Base-by-base conservation (phyloP, 148 eudicot species). In the Chenopodium suecicum region DNA sequence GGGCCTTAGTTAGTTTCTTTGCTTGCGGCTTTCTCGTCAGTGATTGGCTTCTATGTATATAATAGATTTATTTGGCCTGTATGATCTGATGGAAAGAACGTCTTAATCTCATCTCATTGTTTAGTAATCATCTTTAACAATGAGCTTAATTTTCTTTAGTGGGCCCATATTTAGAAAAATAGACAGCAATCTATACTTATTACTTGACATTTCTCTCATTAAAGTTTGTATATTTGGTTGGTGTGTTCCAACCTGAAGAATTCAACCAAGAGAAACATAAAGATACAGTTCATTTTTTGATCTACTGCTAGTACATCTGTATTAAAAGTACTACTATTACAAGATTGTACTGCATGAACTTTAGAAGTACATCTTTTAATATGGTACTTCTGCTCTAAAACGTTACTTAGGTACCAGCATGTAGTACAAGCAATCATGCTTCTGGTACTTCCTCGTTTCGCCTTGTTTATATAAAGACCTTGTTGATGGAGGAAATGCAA, bases 21-120 rank as follows among this genome's bases (percentile, higher is more conserved):
- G 37, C 13, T 20, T 31, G 31, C 32, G 19, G 44, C 41, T 70
- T 75, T 69, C 80, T 48, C 86, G 70, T 84, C 83, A 58, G 82
- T 84, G 86, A 84, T 60, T 65, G 86, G 86, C 83, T 80, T 79
- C 66, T 84, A 65, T 79, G 85, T 83, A 44, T 32, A 84, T 75
- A 84, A 22, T 67, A 13, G 7, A 76, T 80, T 76, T 60, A 69
- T 84, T 84, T 80, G 66, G 86, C 86, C 82, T 83, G 79, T 27
- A 70, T 83, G 77, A 80, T 76, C 72, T 84, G 86, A 76, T 80
- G 83, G 48, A 66, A 70, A 25, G 64, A 68, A 46, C 12, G 31
- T 83, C 68, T 52, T 63, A 23, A 9, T 29, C 46, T 23, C 31
- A 67, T 16, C 71, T 50, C 46, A 8, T 20, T 62, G 19, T 29